These are phyloP conservation scores for Cyclotella sp. DNA, from an alignment of 108 stramenopile species.

Conservation along the genomic window DNA sequence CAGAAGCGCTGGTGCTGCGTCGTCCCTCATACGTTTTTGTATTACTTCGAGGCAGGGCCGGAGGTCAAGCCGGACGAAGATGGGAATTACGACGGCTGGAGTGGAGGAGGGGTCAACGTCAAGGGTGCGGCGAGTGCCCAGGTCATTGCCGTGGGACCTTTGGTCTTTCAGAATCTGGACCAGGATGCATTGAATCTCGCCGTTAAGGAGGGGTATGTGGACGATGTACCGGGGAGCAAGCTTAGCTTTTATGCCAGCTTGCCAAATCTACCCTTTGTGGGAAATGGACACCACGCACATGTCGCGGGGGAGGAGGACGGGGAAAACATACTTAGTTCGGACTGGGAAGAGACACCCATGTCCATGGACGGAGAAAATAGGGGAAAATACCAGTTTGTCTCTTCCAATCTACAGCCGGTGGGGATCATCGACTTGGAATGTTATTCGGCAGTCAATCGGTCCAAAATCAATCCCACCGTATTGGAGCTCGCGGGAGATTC, in stretches of 20 bases:
- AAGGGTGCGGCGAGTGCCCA: conserved; percentile 31
- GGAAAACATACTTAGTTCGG: conserved; percentile 11
- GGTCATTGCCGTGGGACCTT: conserved; percentile 11
- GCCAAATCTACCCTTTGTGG: conserved; percentile 32
- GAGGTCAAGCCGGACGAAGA: conserved; percentile 62
- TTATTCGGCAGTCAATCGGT: conserved; percentile 86
- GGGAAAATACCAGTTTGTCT: conserved; percentile 46
- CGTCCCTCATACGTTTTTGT: conserved; percentile 95
- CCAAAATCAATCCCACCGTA: conserved; percentile 65
- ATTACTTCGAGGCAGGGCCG: conserved; percentile 90
- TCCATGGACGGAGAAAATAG: conserved; percentile 16
- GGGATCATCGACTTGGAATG: conserved; percentile 97
- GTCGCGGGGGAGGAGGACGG: conserved; percentile 14
- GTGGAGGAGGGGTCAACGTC: conserved; percentile 52
- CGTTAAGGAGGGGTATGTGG: conserved; percentile 69
- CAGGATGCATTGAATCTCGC: conserved; percentile 79
- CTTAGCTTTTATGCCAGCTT: conserved; percentile 44
- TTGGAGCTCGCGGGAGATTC: conserved; percentile 87
- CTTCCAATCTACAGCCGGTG: conserved; percentile 66
- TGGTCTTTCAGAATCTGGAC: conserved; percentile 56
- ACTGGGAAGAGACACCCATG: conserved; percentile 34
- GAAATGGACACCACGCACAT: background rate
- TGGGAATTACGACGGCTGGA: conserved; percentile 38
- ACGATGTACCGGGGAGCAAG: conserved; percentile 21
- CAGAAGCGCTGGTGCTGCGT: conserved; percentile 95